Evolutionary conservation across 306 rosid species (phyloP).

Genomic region (Luffa aegyptiaca): DNA sequence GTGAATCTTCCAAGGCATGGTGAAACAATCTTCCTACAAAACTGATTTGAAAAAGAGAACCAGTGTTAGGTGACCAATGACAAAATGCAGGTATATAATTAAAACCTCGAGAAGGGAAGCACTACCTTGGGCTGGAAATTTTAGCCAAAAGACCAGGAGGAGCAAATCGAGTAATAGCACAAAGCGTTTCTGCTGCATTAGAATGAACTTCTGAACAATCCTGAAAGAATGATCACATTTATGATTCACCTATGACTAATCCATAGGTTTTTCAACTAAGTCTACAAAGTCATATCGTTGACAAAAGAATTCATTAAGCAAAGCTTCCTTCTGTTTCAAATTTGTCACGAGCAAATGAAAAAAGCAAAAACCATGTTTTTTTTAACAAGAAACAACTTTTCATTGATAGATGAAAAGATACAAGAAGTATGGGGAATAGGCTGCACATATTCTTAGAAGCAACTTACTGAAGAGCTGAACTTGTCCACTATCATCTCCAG

Average conservation of each 20-base stretch:
- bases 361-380: not conserved
- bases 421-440: not conserved
- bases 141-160: conserved; percentile 81
- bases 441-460: not conserved
- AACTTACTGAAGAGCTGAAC: conserved; percentile 89
- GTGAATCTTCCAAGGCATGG: conserved; percentile 87
- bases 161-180: conserved; percentile 91
- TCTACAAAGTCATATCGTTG: not conserved
- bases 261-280: not conserved
- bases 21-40: conserved; percentile 80
- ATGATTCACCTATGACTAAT: not conserved
- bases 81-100: not conserved
- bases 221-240: conserved; percentile 35
- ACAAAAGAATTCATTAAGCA: not conserved
- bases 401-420: too few species aligned
- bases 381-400: not conserved
- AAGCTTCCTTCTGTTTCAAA: not conserved
- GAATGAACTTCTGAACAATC: conserved; percentile 94
- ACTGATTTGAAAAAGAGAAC: conserved; percentile 33
- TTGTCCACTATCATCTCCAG: conserved; percentile 97
- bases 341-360: not conserved
- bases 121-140: conserved; percentile 79
- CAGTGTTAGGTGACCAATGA: conserved; percentile 1
- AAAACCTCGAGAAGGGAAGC: not conserved
- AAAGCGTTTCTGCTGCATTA: conserved; percentile 92